These are phyloP conservation scores for Blastomyces emzantsi DNA, from an alignment of 2,329 filamentous ascomycete genomes.

Conservation along the genomic window DNA sequence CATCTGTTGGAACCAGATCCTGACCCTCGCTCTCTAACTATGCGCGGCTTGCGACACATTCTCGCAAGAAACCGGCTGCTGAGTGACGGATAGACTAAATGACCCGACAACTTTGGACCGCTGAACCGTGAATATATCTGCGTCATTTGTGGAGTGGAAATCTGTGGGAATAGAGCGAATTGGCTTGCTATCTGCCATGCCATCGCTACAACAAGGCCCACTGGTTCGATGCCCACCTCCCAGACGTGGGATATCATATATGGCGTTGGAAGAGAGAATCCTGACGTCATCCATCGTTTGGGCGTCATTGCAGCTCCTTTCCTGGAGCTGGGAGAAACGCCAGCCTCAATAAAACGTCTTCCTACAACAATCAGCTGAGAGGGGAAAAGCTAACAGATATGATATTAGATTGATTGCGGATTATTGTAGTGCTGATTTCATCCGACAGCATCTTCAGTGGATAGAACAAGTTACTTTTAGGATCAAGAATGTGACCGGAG, in stretches of 20 bases:
- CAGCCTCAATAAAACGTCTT: no score
- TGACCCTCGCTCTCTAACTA: background rate
- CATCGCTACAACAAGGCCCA: background rate
- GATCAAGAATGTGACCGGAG: no score
- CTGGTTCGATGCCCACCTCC: background rate
- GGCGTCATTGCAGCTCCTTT: no score
- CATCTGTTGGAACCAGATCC: background rate
- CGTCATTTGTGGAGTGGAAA: background rate
- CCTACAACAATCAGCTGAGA: no score
- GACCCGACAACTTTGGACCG: background rate
- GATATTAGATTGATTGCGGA: background rate
- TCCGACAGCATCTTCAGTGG: no score
- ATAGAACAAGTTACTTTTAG: no score
- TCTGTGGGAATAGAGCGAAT: background rate
- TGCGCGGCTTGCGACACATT: background rate
- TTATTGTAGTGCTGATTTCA: no score
- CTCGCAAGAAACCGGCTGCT: background rate
- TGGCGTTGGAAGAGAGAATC: no score
- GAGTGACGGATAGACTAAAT: background rate
- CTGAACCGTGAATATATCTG: background rate
- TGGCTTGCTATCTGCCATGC: constrained; percentile 2
- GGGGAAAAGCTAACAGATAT: no score
- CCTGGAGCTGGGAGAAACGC: no score
- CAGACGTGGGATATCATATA: background rate
- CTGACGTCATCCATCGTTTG: no score